Evolutionary conservation across 768 basidiomycete genomes (phyloP), one percentile per base, ranked within the genome.

Genomic region (Grammothele lineata): DNA sequence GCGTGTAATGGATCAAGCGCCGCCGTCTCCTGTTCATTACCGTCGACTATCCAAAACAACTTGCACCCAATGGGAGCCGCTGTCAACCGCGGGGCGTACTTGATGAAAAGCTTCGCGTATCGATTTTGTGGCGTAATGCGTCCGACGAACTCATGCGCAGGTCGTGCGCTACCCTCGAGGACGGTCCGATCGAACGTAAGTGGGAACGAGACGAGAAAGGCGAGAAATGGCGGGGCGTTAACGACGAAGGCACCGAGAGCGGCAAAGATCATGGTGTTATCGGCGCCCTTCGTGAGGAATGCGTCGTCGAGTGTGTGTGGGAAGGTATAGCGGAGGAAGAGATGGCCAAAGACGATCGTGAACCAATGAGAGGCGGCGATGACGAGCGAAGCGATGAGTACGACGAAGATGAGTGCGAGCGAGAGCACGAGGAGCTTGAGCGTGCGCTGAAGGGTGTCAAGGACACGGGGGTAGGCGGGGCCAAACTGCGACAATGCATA

Each of bases 251-350:
- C 43, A 17, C 43, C 48, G 15, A 50, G 6, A 6, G 10, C 48
- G 15, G 43, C 48, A 30, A 49, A 39, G 22, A 49, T 39, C 48
- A 49, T 49, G 23, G 48, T 49, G 21, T 40, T 18, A n/a, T 49
- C 48, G 11, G 44, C 10, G 14, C 19, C 9, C 33, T 18, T 23
- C 14, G 23, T 12, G 5, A 4, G 27, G 24, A 45, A 45, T 18
- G 39, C 14, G 24, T 44, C 24, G 19, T 45, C 48, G 14, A 50
- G 11, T 22, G 17, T 26, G 4, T 8, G 12, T 4, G 48, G 48
- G 4, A 44, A 15, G 32, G 23, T 40, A 30, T 43, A 34, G 30
- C 41, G 48, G 23, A 49, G 48, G 37, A 44, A 21, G 37, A 49
- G 4, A 36, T 49, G 48, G 11, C 48, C 48, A 23, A 49, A 22